Percentiles rank a stretch among this genome's conserved stretches.
phyloP scores from a whole-genome alignment of 2,329 filamentous ascomycete species.

The Curvularia hawaiiensis region DNA sequence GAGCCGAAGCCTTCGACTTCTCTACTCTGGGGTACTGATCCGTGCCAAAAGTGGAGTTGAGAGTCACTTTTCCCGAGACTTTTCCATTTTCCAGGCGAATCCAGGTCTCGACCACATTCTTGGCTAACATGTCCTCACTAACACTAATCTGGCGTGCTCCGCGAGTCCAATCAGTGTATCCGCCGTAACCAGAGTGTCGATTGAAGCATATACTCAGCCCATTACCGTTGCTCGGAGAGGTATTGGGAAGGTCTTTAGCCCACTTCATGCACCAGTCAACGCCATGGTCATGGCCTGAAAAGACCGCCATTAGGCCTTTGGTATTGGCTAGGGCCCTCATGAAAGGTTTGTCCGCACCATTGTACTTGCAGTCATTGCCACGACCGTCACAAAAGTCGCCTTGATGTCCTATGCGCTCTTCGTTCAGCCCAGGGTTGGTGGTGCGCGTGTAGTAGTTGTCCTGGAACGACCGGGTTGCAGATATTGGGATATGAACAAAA shows the following conservation, averaged over 20 bases:
- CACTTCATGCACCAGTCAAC: constrained; percentile 51
- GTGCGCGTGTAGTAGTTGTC: constrained; percentile 54
- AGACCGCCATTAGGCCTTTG: constrained; percentile 53
- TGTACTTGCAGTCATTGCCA: constrained; percentile 40
- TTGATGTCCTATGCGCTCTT: constrained; percentile 33
- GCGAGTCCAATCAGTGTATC: constrained; percentile 68
- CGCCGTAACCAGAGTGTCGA: constrained; percentile 72
- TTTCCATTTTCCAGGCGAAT: constrained; percentile 64
- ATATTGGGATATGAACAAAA: constrained; percentile 60
- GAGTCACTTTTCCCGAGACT: constrained; percentile 56
- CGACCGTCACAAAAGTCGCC: constrained; percentile 22
- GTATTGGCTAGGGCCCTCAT: constrained; percentile 65
- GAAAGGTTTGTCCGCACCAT: constrained; percentile 62
- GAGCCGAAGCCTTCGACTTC: constrained; percentile 13
- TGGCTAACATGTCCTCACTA: constrained; percentile 49
- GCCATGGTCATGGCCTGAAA: constrained; percentile 70
- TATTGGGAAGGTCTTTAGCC: constrained; percentile 35
- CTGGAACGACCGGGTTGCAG: constrained; percentile 41
- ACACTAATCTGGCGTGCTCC: constrained; percentile 64
- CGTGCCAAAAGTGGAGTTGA: constrained; percentile 65
- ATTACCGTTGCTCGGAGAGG: constrained; percentile 48
- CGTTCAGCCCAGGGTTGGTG: constrained; percentile 49
- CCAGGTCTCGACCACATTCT: constrained; percentile 61
- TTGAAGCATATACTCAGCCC: constrained; percentile 62
- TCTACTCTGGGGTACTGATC: constrained; percentile 57